Evolutionary conservation across 345 rosid species (phyloP), one percentile per base, ranked within the genome.

Genomic region (Brassica incana): DNA sequence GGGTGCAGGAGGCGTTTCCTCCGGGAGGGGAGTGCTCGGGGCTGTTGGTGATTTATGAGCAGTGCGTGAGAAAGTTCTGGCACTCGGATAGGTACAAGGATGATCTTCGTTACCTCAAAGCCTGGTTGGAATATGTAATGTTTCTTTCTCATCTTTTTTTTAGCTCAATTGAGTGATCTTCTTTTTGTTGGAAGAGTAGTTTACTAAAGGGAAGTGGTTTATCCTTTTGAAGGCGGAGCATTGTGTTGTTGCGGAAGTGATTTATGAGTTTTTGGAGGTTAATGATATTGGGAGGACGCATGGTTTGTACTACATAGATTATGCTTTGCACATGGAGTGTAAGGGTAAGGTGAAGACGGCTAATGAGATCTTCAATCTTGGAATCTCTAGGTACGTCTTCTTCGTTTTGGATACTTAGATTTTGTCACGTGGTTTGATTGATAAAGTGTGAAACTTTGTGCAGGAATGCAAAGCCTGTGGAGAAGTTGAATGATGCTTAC

Each of bases 61-160:
- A 93, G 72, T 95, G 98, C 52, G 99, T 92, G 12, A 96, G 99
- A 12, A 71, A 83, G 18, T 95, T 93, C 50, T 95, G 99, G 98
- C 89, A 90, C 83, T 87, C 86, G 0, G 90, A 90, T 2, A 85
- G 75, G 65, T 91, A 93, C 84, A 95, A 85, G 89, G 87, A 91
- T 52, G 99, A 95, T 83, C 88, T 90, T 40, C 98, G 99, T 66
- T 95, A 93, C 78, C 97, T 93, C 75, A 95, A 93, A 89, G 85
- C 89, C n/a, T 95, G 98, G 99, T 78, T 95, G 72, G 97, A 95
- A 91, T 95, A 95, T 78, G 99, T 91, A 78, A 72, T 91, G 77
- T 59, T 73, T 33, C 5, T 36, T 1, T 15, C 8, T n/a, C n/a
- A n/a, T 52, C 16, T 50, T 0, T 6, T 23, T n/a, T 60, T 3